Conservation (phyloP, 306 rosid species). For the Acacia confusa region DNA sequence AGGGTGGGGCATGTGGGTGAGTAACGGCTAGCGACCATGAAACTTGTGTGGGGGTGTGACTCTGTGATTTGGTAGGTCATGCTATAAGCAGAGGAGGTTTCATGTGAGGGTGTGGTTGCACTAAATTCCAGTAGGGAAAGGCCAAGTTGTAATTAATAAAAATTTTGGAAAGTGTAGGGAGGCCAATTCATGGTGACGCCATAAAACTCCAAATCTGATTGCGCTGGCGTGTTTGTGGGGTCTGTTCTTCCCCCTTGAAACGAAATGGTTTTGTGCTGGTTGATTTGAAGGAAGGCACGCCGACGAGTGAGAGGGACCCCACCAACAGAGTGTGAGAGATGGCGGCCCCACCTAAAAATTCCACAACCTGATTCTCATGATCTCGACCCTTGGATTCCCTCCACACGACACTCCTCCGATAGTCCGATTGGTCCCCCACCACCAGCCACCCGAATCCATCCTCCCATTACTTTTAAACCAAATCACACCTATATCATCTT, state of each 20-base stretch:
- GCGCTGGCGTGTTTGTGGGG: conserved; percentile 37
- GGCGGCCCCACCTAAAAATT: conserved; percentile 43
- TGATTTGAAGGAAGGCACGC: conserved; percentile 27
- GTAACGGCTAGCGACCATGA: conserved; percentile 9
- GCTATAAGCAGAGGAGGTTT: background rate
- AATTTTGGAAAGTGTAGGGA: conserved; percentile 22
- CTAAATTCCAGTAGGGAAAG: background rate
- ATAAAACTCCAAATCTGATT: conserved; percentile 10
- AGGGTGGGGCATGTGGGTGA: background rate
- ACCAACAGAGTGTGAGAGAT: background rate
- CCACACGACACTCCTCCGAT: conserved; percentile 24
- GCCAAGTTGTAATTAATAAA: background rate
- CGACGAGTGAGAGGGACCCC: conserved; percentile 27
- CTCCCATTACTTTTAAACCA: background rate
- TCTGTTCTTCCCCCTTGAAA: background rate
- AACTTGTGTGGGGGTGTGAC: background rate
- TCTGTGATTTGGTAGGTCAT: background rate
- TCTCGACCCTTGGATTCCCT: conserved; percentile 42
- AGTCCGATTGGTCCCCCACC: conserved; percentile 45
- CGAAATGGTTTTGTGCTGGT: background rate
- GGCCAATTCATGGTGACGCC: conserved; percentile 17
- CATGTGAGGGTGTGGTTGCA: background rate
- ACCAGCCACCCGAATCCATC: conserved; percentile 27
- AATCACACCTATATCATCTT: background rate
- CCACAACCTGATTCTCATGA: conserved; percentile 21